Evolutionary conservation across 2,329 filamentous ascomycete genomes (phyloP), one percentile per base, ranked within the genome.

Genomic region (Trematosphaeria pertusa): DNA sequence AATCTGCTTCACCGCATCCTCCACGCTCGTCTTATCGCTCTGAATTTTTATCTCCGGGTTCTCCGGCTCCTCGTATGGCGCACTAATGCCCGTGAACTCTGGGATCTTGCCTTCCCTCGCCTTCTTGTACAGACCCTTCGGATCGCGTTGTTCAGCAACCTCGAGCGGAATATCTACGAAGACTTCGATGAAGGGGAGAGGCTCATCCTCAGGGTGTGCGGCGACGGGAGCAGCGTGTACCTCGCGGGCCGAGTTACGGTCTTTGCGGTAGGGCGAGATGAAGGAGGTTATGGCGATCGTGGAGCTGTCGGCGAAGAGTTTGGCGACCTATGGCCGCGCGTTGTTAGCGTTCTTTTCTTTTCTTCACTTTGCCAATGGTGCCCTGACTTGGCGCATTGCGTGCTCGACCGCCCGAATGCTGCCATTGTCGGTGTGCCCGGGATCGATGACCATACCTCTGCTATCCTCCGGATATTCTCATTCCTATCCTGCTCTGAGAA

Each of bases 91-190:
- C 1, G 94, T 99, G 72, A 99, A 99, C 61, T 97, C 91, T 75
- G 95, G 94, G 75, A 97, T 97, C 73, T 95, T 86, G 34, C 94
- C 94, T 40, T 89, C 87, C 34, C 93, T 81, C 10, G 94, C 94
- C 84, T 96, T 96, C 82, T 96, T 96, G 78, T 99, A 99, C 50
- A 97, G 78, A 4, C 93, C 94, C 84, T 99, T 99, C 37, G 94
- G 94, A 70, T 99, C 94, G 54, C 94, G 86, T 82, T 93, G 81
- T 83, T 97, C 93, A 28, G 94, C 93, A 34, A 94, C 90, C 74
- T 91, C 89, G 59, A 97, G 82, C 11, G 91, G 89, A 10, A 97
- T 86, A 73, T 99, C 91, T 54, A 99, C 87, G 69, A 86, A 96
- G 48, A 97, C 91, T 77, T 99, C 94, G 58, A 99, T 82, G 71